Evolutionary conservation across 495 filamentous ascomycete species (phyloP).

Genomic region (Acidomyces sp.): DNA sequence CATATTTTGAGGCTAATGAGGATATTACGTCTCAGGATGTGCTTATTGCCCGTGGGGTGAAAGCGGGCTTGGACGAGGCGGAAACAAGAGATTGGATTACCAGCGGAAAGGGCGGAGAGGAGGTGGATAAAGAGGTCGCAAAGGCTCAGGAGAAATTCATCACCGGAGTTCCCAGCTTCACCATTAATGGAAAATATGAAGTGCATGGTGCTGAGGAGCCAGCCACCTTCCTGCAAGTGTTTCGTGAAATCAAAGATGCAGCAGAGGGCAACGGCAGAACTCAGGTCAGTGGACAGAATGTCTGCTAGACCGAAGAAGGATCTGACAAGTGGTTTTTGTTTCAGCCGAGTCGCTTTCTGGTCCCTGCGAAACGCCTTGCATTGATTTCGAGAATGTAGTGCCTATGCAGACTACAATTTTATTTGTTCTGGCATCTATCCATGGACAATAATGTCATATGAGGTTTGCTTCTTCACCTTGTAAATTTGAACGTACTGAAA

Average conservation of each 20-base stretch:
- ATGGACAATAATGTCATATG: too few relatives aligned
- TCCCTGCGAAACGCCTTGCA: too few relatives aligned
- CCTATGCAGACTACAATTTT: too few relatives aligned
- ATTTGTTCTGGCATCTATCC: too few relatives aligned
- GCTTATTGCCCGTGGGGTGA: constrained; percentile 46
- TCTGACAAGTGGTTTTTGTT: too few relatives aligned
- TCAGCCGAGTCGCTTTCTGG: too few relatives aligned
- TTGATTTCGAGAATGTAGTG: too few relatives aligned
- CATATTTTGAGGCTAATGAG: constrained; percentile 64
- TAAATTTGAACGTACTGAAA: too few relatives aligned
- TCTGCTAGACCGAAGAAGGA: constrained; percentile 10
- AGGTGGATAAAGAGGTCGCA: constrained; percentile 58
- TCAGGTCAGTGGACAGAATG: constrained; percentile 6
- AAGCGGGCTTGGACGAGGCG: constrained; percentile 46
- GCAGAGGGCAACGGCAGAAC: background rate
- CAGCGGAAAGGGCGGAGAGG: constrained; percentile 47
- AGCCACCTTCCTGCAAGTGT: constrained; percentile 27
- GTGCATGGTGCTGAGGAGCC: constrained; percentile 30
- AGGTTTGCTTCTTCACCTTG: too few relatives aligned
- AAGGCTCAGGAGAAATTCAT: constrained; percentile 45
- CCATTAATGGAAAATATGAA: constrained; percentile 26
- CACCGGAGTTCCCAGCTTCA: constrained; percentile 63
- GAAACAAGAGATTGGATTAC: constrained; percentile 51
- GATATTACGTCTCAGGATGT: constrained; percentile 58
- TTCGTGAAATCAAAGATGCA: constrained; percentile 27